Evolutionary conservation across 768 basidiomycete species (phyloP).

Genomic region (Macrocybe gigantea): DNA sequence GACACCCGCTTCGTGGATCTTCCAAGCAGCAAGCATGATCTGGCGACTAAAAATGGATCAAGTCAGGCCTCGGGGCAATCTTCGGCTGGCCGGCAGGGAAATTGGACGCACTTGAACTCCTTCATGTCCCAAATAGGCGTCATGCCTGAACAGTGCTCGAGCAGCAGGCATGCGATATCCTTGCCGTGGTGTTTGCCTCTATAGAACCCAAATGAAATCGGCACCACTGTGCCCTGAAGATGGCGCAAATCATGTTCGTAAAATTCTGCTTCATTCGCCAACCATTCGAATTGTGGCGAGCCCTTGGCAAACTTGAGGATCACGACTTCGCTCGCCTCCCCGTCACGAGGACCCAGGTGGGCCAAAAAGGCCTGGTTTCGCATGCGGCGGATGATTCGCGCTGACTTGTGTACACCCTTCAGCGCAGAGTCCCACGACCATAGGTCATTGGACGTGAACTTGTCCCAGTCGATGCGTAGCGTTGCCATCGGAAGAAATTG

Average conservation of each 20-base stretch:
- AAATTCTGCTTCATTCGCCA: slow-evolving; percentile 26
- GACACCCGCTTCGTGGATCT: slow-evolving; percentile 30
- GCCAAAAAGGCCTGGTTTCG: slow-evolving; percentile 15
- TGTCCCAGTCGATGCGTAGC: no score
- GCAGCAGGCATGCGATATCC: slow-evolving; percentile 25
- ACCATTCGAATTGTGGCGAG: slow-evolving; percentile 13
- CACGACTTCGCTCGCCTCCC: slow-evolving; percentile 12
- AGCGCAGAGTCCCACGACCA: slow-evolving; percentile 19
- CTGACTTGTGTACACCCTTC: slow-evolving; percentile 12
- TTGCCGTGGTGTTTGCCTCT: slow-evolving; percentile 18
- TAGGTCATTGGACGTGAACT: slow-evolving; percentile 10
- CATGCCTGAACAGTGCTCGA: slow-evolving; percentile 29
- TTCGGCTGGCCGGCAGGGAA: not conserved
- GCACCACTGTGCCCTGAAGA: slow-evolving; percentile 33
- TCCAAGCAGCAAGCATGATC: slow-evolving; percentile 23
- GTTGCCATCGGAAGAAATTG: no score
- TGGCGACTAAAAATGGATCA: slow-evolving; percentile 18
- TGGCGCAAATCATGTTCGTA: slow-evolving; percentile 24
- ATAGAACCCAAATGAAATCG: slow-evolving; percentile 31
- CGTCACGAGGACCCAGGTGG: slow-evolving; percentile 13
- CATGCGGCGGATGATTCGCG: slow-evolving; percentile 14
- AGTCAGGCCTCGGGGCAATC: not conserved
- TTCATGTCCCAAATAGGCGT: slow-evolving; percentile 5
- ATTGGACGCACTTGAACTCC: slow-evolving; percentile 17
- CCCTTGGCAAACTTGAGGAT: slow-evolving; percentile 29